A percentile compares a stretch with the other conserved stretches of the same genome.
Conservation (phyloP, 257 asterid genomes). For the Parsonsia alboflavescens region DNA sequence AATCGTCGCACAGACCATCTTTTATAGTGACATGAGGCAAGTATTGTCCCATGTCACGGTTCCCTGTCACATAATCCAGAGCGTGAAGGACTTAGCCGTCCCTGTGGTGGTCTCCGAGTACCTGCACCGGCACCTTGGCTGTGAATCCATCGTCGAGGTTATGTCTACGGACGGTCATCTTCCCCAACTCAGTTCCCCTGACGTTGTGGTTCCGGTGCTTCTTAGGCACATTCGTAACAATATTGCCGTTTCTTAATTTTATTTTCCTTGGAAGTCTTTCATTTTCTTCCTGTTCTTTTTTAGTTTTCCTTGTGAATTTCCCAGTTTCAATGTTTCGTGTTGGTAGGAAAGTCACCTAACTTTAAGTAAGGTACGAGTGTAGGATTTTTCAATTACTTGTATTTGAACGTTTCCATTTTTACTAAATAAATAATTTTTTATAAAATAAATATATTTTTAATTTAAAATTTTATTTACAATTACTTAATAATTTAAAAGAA, state of each 20-base stretch:
- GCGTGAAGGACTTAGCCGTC: slow-evolving; percentile 77
- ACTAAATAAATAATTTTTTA: no score
- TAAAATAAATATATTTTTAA: no score
- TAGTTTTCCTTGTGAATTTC: not conserved
- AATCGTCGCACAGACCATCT: slow-evolving; percentile 53
- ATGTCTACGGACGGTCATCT: slow-evolving; percentile 80
- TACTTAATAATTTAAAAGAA: no score
- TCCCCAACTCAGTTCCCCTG: slow-evolving; percentile 84
- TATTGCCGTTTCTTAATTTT: slow-evolving; percentile 27
- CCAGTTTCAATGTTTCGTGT: no score
- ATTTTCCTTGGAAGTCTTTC: no score
- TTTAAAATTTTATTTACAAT: no score
- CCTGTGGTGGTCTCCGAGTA: slow-evolving; percentile 74
- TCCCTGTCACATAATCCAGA: slow-evolving; percentile 81
- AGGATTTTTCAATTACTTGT: no score
- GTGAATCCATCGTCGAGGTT: slow-evolving; percentile 67
- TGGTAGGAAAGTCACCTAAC: not conserved
- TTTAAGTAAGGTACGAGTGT: no score
- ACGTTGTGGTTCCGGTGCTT: slow-evolving; percentile 55
- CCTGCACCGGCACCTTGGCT: slow-evolving; percentile 61
- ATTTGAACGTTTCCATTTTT: no score
- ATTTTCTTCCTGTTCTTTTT: not conserved
- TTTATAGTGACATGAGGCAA: slow-evolving; percentile 56
- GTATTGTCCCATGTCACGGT: slow-evolving; percentile 41
- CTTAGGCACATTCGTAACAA: slow-evolving; percentile 54